Conservation (phyloP, 2,329 filamentous ascomycete genomes). For the Fusarium zealandicum region DNA sequence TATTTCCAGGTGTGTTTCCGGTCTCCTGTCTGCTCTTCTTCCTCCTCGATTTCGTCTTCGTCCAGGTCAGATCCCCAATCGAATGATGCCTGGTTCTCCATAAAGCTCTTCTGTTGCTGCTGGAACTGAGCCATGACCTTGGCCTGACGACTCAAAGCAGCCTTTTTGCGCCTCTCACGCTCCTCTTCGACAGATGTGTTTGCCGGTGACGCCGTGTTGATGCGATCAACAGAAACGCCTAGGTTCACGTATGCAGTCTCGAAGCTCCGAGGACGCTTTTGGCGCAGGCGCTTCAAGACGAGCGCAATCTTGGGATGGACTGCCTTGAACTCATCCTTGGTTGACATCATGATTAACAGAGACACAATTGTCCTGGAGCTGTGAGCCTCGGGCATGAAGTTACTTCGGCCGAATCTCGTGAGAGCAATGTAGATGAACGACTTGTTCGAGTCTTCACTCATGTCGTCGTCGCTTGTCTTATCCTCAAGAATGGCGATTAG, state of each 20-base stretch:
- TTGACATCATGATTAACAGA: constrained; percentile 66
- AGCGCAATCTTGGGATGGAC: constrained; percentile 86
- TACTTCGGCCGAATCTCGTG: constrained; percentile 66
- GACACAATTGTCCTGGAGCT: constrained; percentile 68
- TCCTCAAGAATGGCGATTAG: constrained; percentile 90
- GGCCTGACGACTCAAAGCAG: constrained; percentile 87
- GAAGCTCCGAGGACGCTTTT: constrained; percentile 79
- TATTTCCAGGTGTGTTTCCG: constrained; percentile 80
- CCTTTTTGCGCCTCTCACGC: constrained; percentile 85
- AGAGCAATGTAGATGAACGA: constrained; percentile 81
- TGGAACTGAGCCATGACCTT: constrained; percentile 98
- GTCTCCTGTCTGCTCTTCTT: constrained; percentile 65
- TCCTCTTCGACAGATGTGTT: constrained; percentile 73
- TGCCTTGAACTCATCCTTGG: constrained; percentile 77
- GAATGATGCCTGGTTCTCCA: constrained; percentile 85
- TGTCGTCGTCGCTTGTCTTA: constrained; percentile 62
- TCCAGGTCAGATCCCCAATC: constrained; percentile 85
- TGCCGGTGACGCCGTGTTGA: constrained; percentile 84
- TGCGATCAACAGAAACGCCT: constrained; percentile 75
- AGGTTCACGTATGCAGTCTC: constrained; percentile 69
- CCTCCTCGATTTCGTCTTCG: constrained; percentile 76
- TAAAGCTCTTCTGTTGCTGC: constrained; percentile 93
- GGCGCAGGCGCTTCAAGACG: constrained; percentile 83
- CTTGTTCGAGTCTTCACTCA: constrained; percentile 54
- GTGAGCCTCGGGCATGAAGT: constrained; percentile 64